Evolutionary conservation across 2,329 filamentous ascomycete species (phyloP).

Genomic region (Stromatinia cepivora): DNA sequence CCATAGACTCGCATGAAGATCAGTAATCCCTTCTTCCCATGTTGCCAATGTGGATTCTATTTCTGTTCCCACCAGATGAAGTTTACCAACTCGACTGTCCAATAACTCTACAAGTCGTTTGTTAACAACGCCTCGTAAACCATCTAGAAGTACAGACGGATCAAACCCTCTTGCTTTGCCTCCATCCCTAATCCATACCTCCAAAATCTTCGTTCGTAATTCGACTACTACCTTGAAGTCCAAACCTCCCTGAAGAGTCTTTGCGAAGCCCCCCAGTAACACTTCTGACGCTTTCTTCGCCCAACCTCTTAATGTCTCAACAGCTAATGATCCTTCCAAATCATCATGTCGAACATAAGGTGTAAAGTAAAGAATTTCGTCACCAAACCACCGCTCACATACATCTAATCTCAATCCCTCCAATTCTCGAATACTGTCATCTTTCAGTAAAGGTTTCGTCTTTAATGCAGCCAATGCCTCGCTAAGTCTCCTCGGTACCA

Average conservation of each 20-base stretch:
- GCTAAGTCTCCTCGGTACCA: constrained; percentile 72
- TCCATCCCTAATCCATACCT: constrained; percentile 73
- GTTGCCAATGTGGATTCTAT: constrained; percentile 60
- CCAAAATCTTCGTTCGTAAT: constrained; percentile 67
- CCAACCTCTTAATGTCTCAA: constrained; percentile 64
- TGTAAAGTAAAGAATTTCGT: constrained; percentile 81
- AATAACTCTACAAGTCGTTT: constrained; percentile 64
- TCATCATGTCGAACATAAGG: constrained; percentile 86
- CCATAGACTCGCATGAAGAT: constrained; percentile 64
- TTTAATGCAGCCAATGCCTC: constrained; percentile 70
- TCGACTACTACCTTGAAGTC: constrained; percentile 70
- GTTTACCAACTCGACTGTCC: constrained; percentile 60
- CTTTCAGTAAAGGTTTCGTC: constrained; percentile 68
- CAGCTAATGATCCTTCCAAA: constrained; percentile 59
- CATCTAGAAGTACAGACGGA: constrained; percentile 65
- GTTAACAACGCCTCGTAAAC: constrained; percentile 69
- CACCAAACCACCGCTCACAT: constrained; percentile 75
- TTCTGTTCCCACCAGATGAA: constrained; percentile 65
- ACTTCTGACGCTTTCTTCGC: constrained; percentile 59
- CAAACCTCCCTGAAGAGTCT: constrained; percentile 57
- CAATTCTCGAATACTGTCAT: constrained; percentile 63
- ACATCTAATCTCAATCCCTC: constrained; percentile 76
- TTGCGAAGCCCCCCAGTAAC: constrained; percentile 61
- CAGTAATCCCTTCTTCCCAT: constrained; percentile 58
- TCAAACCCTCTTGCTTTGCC: constrained; percentile 66